Evolutionary conservation across 2,329 filamentous ascomycete species (phyloP), one percentile per base, ranked within the genome.

Genomic region (Cryphonectria radicalis): DNA sequence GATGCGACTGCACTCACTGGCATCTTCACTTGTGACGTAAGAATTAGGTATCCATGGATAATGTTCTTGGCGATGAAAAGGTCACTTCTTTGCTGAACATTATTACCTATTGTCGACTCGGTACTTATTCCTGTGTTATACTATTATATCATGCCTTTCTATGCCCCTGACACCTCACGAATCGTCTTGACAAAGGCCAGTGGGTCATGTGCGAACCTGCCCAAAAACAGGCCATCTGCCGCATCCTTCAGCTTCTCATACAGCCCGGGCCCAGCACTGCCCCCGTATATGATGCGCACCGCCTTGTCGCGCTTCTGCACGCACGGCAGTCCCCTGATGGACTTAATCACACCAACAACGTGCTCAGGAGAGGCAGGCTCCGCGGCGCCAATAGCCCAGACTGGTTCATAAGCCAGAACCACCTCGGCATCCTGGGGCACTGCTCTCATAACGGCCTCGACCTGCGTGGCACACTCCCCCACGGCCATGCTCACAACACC

Each of bases 341-440:
- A 88, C 76, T 86, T 86, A 22, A 92, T 90, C 1, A 96, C 92
- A 53, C 84, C 87, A 4, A 91, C 86, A 0, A 97, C 92, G 78
- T 97, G 91, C 73, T 91, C 90, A 25, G 90, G 87, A 10, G 86
- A 86, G 0, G 93, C 93, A 2, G 93, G 93, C 76, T 91, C 84
- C 1, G 87, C 83, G 13, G 93, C 90, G 0, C 93, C 93, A 80
- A 96, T 97, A 0, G 93, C 93, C 93, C 93, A 97, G 1, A 96
- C 93, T 10, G 93, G 93, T 83, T 97, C 93, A 78, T 97, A 97
- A 0, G 93, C 93, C 70, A 97, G 86, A 8, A 95, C 88, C 6
- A 96, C 86, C 64, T 94, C 91, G 0, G 89, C 88, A 22, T 89
- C 84, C 14, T 84, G 83, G 0, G 90, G 86, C 10, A 95, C 82